phyloP scores from a whole-genome alignment of 2,329 filamentous ascomycete species.

The Aureobasidium melanogenum region DNA sequence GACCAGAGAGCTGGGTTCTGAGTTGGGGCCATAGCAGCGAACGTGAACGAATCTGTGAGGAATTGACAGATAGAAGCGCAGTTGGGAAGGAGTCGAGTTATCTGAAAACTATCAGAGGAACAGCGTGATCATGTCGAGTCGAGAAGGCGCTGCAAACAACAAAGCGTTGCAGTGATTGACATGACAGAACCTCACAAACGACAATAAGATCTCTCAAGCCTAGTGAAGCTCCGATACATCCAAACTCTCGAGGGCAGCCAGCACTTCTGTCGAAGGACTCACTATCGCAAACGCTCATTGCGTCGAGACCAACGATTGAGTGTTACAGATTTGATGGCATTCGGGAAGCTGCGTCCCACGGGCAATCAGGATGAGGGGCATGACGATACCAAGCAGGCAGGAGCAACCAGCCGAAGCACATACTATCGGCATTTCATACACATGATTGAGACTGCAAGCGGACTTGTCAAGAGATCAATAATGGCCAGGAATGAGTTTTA shows the following conservation, averaged over 20 bases:
- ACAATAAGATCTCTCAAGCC: neutral
- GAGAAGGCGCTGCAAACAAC: slow-evolving; percentile 10
- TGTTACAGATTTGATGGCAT: neutral
- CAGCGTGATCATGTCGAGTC: neutral
- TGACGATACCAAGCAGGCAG: neutral
- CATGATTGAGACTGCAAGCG: neutral
- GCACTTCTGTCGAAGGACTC: neutral
- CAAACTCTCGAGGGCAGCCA: neutral
- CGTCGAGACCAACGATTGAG: neutral
- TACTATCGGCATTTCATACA: neutral
- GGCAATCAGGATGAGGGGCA: neutral
- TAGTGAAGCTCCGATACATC: neutral
- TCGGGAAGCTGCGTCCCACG: slow-evolving; percentile 1
- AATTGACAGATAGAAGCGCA: neutral
- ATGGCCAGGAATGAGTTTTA: neutral
- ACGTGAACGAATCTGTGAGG: neutral
- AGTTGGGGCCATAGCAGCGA: neutral
- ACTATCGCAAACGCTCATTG: neutral
- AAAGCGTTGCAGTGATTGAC: neutral
- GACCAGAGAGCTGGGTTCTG: neutral
- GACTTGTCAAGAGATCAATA: neutral
- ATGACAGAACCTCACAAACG: neutral
- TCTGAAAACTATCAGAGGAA: neutral
- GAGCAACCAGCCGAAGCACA: neutral
- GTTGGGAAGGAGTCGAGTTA: neutral